These are phyloP conservation scores for Evernia prunastri DNA, from an alignment of 495 filamentous ascomycete genomes.

Conservation along the genomic window DNA sequence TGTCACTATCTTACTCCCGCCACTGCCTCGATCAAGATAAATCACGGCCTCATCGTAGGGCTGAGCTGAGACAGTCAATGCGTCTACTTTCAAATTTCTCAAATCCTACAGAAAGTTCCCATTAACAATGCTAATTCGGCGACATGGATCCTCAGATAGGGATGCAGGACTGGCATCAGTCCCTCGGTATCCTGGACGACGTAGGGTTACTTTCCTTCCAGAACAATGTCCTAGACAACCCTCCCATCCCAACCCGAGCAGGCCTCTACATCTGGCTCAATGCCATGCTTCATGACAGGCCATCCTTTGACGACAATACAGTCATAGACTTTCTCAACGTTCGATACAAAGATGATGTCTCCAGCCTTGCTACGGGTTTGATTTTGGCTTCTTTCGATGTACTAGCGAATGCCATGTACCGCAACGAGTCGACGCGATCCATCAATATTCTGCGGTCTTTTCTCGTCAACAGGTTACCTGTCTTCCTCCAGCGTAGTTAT, in stretches of 20 bases:
- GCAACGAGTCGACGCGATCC: slow-evolving; percentile 62
- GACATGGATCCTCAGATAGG: slow-evolving; percentile 18
- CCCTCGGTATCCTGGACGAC: slow-evolving; percentile 20
- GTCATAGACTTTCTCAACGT: slow-evolving; percentile 74
- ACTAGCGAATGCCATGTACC: slow-evolving; percentile 76
- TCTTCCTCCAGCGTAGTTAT: slow-evolving; percentile 61
- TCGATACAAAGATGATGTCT: slow-evolving; percentile 75
- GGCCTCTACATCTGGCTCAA: slow-evolving; percentile 90
- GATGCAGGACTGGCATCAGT: slow-evolving; percentile 23
- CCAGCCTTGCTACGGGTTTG: slow-evolving; percentile 69
- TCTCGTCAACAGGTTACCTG: slow-evolving; percentile 85
- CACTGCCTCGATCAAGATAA: too few species aligned
- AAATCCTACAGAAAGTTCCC: neutral
- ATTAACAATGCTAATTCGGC: neutral
- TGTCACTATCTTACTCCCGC: too few species aligned
- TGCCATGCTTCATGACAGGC: slow-evolving; percentile 62
- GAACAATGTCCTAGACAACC: slow-evolving; percentile 52
- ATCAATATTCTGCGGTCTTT: slow-evolving; percentile 83
- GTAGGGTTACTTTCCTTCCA: slow-evolving; percentile 23
- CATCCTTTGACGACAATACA: slow-evolving; percentile 72
- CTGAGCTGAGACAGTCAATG: neutral
- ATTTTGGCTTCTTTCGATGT: slow-evolving; percentile 86
- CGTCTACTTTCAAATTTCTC: neutral
- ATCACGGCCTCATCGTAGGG: neutral
- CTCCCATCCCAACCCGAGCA: slow-evolving; percentile 70